These are phyloP conservation scores for Cordyceps tenuipes DNA, from an alignment of 2,329 filamentous ascomycete species.

Conservation along the genomic window DNA sequence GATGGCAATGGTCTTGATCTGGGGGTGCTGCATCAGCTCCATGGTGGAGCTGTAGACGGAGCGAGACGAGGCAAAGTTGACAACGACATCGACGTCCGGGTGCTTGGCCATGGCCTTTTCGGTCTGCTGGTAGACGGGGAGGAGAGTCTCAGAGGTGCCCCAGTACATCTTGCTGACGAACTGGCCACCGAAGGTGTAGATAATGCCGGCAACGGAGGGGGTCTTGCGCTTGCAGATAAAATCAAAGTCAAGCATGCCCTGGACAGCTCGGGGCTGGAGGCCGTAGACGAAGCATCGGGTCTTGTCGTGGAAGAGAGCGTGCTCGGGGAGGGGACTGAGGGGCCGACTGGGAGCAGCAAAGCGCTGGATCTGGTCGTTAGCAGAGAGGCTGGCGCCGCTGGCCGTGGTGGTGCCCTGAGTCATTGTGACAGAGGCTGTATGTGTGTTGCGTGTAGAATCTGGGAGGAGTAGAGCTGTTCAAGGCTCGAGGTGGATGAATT, in stretches of 20 bases:
- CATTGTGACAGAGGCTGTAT: slow-evolving; percentile 36
- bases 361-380: slow-evolving; percentile 98
- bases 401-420: slow-evolving; percentile 40
- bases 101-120: slow-evolving; percentile 94
- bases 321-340: slow-evolving; percentile 76
- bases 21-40: slow-evolving; percentile 94
- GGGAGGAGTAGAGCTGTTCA: slow-evolving; percentile 12
- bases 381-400: slow-evolving; percentile 52
- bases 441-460: slow-evolving; percentile 10
- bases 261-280: slow-evolving; percentile 88
- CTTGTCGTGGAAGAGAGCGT: slow-evolving; percentile 98
- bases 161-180: slow-evolving; percentile 99
- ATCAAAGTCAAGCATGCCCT: slow-evolving; percentile 97
- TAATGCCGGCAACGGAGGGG: slow-evolving; percentile 95
- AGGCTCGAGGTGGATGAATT: slow-evolving; percentile 11
- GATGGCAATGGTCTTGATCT: slow-evolving; percentile 98
- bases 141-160: slow-evolving; percentile 97
- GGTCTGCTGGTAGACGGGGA: slow-evolving; percentile 95
- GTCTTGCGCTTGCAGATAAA: slow-evolving; percentile 99
- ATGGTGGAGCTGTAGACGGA: slow-evolving; percentile 98
- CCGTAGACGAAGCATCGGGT: slow-evolving; percentile 99
- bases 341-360: slow-evolving; percentile 90
- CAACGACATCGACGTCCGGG: slow-evolving; percentile 90
- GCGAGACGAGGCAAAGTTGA: slow-evolving; percentile 99
- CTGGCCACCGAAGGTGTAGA: slow-evolving; percentile 99